These are phyloP conservation scores for Lactarius evosmus DNA, from an alignment of 768 basidiomycete genomes.

Conservation along the genomic window DNA sequence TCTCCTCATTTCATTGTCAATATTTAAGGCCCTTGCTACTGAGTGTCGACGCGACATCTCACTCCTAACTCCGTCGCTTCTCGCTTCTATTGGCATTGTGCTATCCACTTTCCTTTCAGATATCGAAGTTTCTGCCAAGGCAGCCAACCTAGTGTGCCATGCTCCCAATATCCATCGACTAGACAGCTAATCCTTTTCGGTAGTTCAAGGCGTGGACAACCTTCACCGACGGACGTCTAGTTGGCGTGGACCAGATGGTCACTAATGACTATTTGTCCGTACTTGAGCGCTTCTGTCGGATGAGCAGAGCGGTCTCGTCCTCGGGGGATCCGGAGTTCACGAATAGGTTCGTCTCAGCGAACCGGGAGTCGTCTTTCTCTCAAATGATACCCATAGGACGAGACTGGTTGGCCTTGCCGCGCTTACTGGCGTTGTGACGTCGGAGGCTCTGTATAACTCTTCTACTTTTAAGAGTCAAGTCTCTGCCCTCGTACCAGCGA, in stretches of 20 bases:
- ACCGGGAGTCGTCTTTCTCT: neutral
- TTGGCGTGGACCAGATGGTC: constrained; percentile 70
- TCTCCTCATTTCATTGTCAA: constrained; percentile 78
- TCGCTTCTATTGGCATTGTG: constrained; percentile 59
- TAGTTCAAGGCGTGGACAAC: constrained; percentile 92
- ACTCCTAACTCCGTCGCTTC: constrained; percentile 65
- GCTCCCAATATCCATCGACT: neutral
- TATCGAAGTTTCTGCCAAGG: constrained; percentile 71
- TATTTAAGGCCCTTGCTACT: constrained; percentile 75
- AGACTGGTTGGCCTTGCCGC: constrained; percentile 85
- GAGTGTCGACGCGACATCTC: constrained; percentile 86
- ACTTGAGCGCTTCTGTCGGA: constrained; percentile 58
- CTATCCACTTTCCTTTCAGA: constrained; percentile 57
- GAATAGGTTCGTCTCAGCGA: constrained; percentile 55
- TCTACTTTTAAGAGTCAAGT: constrained; percentile 72
- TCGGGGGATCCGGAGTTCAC: constrained; percentile 63
- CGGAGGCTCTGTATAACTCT: constrained; percentile 77
- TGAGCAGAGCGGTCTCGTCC: constrained; percentile 50
- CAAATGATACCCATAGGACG: constrained; percentile 46
- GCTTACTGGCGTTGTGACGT: constrained; percentile 73
- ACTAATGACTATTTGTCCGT: constrained; percentile 69
- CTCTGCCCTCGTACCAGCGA: constrained; percentile 63
- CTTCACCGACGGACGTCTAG: constrained; percentile 80
- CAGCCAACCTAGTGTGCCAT: constrained; percentile 71
- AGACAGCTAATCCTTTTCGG: constrained; percentile 8